Conservation (phyloP, 2,329 filamentous ascomycete species). For the Aspergillus nomiae region DNA sequence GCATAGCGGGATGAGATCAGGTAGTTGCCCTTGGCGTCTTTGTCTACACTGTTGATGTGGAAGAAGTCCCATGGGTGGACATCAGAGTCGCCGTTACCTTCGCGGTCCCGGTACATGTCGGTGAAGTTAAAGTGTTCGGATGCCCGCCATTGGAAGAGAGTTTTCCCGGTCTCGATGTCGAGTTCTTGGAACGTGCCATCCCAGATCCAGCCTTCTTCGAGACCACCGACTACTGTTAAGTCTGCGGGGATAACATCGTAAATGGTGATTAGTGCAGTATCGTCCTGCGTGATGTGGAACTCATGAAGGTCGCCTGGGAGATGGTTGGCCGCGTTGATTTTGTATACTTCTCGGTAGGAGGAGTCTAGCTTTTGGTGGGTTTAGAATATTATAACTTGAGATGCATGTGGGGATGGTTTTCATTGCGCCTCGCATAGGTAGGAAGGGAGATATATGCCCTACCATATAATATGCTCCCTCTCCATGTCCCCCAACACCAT, state of each 20-base stretch:
- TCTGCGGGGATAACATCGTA: conserved; percentile 44
- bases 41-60: conserved; percentile 58
- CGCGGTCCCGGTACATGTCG: conserved; percentile 23
- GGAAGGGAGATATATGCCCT: neutral
- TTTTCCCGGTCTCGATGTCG: conserved; percentile 45
- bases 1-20: conserved; percentile 46
- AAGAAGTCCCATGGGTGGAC: conserved; percentile 54
- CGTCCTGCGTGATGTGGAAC: conserved; percentile 45
- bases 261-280: conserved; percentile 46
- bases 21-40: conserved; percentile 49
- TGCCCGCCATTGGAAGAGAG: conserved; percentile 52
- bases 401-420: neutral
- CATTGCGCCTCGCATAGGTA: neutral
- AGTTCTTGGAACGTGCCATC: conserved; percentile 51
- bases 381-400: neutral
- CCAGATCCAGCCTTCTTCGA: conserved; percentile 41
- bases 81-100: conserved; percentile 20
- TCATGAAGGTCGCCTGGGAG: conserved; percentile 47
- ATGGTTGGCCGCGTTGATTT: conserved; percentile 40
- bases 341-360: conserved; percentile 38
- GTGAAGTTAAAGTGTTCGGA: conserved; percentile 45
- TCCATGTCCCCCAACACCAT: conserved; percentile 49
- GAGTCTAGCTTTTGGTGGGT: conserved; percentile 28
- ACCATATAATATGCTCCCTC: conserved; percentile 52
- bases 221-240: conserved; percentile 38